Evolutionary conservation across 805 yeast species (phyloP).

Genomic region (Lachancea cidri): DNA sequence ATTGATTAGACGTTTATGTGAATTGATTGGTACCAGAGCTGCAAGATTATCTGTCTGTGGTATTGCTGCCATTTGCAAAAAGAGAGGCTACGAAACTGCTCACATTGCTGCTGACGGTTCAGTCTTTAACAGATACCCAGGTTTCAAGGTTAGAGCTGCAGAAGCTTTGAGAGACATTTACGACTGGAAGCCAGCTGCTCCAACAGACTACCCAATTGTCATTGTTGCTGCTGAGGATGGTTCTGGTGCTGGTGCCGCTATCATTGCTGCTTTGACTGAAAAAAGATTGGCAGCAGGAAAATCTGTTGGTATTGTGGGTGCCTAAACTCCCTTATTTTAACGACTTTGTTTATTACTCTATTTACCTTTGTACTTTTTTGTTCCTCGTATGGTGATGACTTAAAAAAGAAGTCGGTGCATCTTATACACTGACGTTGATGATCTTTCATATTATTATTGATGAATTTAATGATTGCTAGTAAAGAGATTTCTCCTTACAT

Average conservation of each 20-base stretch:
- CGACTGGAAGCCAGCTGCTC: conserved; percentile 55
- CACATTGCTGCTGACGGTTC: conserved; percentile 98
- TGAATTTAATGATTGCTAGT: too few relatives aligned
- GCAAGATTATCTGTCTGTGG: conserved; percentile 93
- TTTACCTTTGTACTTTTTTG: background rate
- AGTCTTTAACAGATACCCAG: conserved; percentile 90
- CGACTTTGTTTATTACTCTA: background rate
- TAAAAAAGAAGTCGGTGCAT: background rate
- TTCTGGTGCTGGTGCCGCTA: conserved; percentile 97
- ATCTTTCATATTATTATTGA: too few relatives aligned
- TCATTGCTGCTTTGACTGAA: conserved; percentile 92
- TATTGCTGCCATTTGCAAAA: conserved; percentile 87
- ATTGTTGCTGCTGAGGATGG: conserved; percentile 97
- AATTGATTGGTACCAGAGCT: conserved; percentile 85
- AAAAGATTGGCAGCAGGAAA: conserved; percentile 66
- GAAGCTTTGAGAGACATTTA: conserved; percentile 83
- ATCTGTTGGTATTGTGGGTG: conserved; percentile 51
- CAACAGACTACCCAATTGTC: conserved; percentile 64
- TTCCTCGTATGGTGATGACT: background rate
- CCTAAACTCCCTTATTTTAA: conserved; percentile 3
- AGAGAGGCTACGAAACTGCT: conserved; percentile 70
- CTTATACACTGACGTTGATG: background rate
- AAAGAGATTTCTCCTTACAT: too few relatives aligned
- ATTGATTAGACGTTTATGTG: conserved; percentile 76
- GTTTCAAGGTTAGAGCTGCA: conserved; percentile 84